phyloP scores from a whole-genome alignment of 2,329 filamentous ascomycete species.

The Apiospora kogelbergensis region DNA sequence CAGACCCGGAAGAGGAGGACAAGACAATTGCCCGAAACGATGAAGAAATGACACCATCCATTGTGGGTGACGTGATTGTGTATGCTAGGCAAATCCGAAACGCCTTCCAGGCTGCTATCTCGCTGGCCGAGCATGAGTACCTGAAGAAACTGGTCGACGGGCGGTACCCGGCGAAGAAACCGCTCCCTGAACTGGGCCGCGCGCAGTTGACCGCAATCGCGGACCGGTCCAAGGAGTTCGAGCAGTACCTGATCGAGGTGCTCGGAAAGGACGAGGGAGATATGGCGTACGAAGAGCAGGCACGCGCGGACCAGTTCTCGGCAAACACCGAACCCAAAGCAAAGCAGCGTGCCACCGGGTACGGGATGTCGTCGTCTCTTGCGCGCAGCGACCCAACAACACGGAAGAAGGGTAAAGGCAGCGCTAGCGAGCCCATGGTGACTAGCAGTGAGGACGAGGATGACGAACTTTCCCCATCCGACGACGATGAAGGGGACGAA shows the following conservation, averaged over 20 bases:
- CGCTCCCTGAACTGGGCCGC: slow-evolving; percentile 11
- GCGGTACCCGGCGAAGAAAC: not conserved
- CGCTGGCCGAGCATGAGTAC: slow-evolving; percentile 9
- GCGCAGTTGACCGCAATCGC: slow-evolving; percentile 15
- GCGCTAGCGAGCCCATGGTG: not conserved
- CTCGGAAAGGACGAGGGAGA: not conserved
- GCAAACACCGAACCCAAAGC: not conserved
- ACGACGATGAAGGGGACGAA: not conserved
- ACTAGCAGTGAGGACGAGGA: not conserved
- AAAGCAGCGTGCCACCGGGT: not conserved
- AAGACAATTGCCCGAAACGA: too few relatives aligned
- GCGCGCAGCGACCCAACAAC: not conserved
- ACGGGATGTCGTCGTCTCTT: too few relatives aligned
- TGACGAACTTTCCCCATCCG: not conserved
- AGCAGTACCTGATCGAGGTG: slow-evolving; percentile 15
- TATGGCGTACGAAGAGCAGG: not conserved
- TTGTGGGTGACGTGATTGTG: not conserved
- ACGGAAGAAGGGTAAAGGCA: not conserved
- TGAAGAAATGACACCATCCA: too few relatives aligned
- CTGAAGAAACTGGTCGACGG: not conserved
- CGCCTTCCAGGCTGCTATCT: slow-evolving; percentile 11
- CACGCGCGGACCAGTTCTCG: not conserved
- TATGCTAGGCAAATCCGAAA: slow-evolving; percentile 13
- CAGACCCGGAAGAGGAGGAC: too few relatives aligned
- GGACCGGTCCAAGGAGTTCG: slow-evolving; percentile 18